Percentiles rank a stretch among this genome's conserved stretches.
phyloP scores from a whole-genome alignment of 2,329 filamentous ascomycete species.

The Lasiodiplodia hormozganensis region DNA sequence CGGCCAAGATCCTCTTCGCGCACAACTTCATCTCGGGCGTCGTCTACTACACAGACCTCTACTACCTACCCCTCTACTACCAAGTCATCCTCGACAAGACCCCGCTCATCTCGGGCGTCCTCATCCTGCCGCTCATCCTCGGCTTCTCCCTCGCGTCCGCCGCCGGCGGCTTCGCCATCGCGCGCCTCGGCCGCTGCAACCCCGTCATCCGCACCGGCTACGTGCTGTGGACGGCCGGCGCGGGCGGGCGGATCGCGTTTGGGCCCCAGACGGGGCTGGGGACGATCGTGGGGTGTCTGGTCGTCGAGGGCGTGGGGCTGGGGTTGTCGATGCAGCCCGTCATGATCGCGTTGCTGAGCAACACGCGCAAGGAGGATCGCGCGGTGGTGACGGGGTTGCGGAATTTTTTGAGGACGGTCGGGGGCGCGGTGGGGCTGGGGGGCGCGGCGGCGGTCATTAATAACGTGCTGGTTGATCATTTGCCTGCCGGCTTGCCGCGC shows the following conservation, averaged over 20 bases:
- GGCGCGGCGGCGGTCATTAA: constrained; percentile 58
- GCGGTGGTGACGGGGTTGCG: constrained; percentile 68
- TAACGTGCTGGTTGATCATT: constrained; percentile 41
- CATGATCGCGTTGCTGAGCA: constrained; percentile 63
- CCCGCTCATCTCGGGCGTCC: constrained; percentile 57
- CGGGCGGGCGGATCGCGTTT: constrained; percentile 61
- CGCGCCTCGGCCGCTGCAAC: constrained; percentile 42
- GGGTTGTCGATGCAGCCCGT: constrained; percentile 62
- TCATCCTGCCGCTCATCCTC: constrained; percentile 59
- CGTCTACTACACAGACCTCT: constrained; percentile 66
- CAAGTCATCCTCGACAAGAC: constrained; percentile 61
- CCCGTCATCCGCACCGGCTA: constrained; percentile 61
- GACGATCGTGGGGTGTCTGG: constrained; percentile 50
- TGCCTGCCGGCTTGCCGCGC: constrained; percentile 15
- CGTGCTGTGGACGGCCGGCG: constrained; percentile 58
- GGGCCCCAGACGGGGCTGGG: constrained; percentile 56
- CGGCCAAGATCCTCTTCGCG: constrained; percentile 61
- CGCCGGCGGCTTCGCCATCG: constrained; percentile 64
- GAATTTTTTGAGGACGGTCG: constrained; percentile 68
- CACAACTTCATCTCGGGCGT: constrained; percentile 68
- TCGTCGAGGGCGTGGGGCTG: constrained; percentile 57
- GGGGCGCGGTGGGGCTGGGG: constrained; percentile 65
- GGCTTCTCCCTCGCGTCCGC: constrained; percentile 57
- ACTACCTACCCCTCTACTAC: constrained; percentile 68
- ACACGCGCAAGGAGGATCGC: constrained; percentile 58